phyloP scores from a whole-genome alignment of 176 grass and related monocot species.

The maize (Zea mays) region Zm-B73-REFERENCE-NAM-5.0 NC_050097.1:19108001-19108500 shows the following conservation, averaged over 20 bases:
- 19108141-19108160: background rate
- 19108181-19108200: background rate
- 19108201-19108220: no score
- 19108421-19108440: no score
- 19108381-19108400: no score
- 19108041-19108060: constrained; percentile 16
- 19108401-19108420: no score
- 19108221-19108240: background rate
- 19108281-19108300: background rate
- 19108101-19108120: background rate
- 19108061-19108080: constrained; percentile 15
- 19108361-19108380: background rate
- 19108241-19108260: background rate
- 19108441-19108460: no score
- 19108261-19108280: background rate
- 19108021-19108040: background rate
- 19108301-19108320: constrained; percentile 12
- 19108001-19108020: background rate
- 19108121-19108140: background rate
- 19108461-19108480: no score
- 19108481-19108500: no score
- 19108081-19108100: constrained; percentile 6
- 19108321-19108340: background rate
- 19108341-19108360: background rate
- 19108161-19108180: background rate